These are phyloP conservation scores for Kwoniella europaea DNA, from an alignment of 768 basidiomycete genomes.

Conservation along the genomic window DNA sequence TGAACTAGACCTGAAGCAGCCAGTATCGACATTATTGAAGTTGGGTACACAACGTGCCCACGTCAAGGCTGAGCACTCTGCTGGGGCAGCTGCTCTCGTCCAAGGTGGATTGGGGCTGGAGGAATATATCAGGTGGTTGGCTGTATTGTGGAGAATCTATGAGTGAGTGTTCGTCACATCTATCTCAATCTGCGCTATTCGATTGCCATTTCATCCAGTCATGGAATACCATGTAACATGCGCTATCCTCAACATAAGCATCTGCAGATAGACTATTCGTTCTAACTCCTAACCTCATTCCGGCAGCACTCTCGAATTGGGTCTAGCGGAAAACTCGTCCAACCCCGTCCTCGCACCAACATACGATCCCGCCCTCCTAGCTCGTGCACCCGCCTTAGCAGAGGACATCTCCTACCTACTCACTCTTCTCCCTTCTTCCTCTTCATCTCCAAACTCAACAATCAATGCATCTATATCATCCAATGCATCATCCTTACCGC, in stretches of 20 bases:
- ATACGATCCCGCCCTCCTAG: slow-evolving; percentile 72
- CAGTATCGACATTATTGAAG: slow-evolving; percentile 60
- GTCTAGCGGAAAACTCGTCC: slow-evolving; percentile 62
- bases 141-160: slow-evolving; percentile 81
- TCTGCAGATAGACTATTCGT: too few species aligned
- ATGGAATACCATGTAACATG: too few species aligned
- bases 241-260: too few species aligned
- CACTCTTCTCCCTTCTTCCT: slow-evolving; percentile 62
- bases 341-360: slow-evolving; percentile 70
- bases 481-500: slow-evolving; percentile 35
- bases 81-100: slow-evolving; percentile 66
- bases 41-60: slow-evolving; percentile 64
- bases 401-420: slow-evolving; percentile 72
- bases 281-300: too few species aligned
- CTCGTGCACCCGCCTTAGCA: slow-evolving; percentile 67
- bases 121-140: slow-evolving; percentile 73
- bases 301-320: slow-evolving; percentile 54
- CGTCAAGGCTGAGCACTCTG: slow-evolving; percentile 66
- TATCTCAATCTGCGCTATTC: background rate
- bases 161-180: slow-evolving; percentile 62
- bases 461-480: background rate
- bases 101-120: slow-evolving; percentile 67
- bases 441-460: slow-evolving; percentile 62
- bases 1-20: slow-evolving; percentile 51
- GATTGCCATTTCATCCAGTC: too few species aligned